Base-by-base conservation (phyloP, 1,284 basidiomycete genomes). In the Puccinia sorghi region DNA sequence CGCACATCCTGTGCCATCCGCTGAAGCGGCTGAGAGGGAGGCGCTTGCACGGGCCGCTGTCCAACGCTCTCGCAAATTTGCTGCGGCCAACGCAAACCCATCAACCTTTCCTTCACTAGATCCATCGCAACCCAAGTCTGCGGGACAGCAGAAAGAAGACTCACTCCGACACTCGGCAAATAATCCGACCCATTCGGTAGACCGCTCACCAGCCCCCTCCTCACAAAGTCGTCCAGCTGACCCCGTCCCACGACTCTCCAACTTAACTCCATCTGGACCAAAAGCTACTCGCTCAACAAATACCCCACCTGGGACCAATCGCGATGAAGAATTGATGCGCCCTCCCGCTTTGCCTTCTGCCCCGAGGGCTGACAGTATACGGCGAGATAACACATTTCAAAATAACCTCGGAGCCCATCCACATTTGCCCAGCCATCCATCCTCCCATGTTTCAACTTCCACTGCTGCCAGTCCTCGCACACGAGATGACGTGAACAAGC, bases 31-130 rank as follows among this genome's bases (percentile, higher is more conserved):
- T 22, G 74, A 75, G 50, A 63, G 74, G 37, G 74, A 77, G 52
- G 74, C 74, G n/a, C 54, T 69, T 20, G 74, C 74, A 48, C 74
- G 74, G 22, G 74, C 74, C 22, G 74, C 74, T 32, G 74, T 77
- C 43, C 64, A 77, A 59, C 64, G 64, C 41, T 77, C 74, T 15
- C 74, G 74, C 2, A 77, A 77, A 57, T 77, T 77, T 69, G 64
- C 50, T 32, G 56, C 41, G 25, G n/a, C 37, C 37, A 43, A 39
- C 52, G 22, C 27, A 50, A 39, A 46, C 63, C 37, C 56, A 39
- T 54, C 63, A 41, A 59, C 56, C 9, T 15, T 54, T 25, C 22
- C 37, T 57, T 27, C 63, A 7, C 32, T 46, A 56, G 46, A 66
- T 64, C 32, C 46, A 27, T 48, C 46, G 12, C 59, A 50, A 64